phyloP scores from a whole-genome alignment of 768 basidiomycete species.

The Hericium alpestre region DNA sequence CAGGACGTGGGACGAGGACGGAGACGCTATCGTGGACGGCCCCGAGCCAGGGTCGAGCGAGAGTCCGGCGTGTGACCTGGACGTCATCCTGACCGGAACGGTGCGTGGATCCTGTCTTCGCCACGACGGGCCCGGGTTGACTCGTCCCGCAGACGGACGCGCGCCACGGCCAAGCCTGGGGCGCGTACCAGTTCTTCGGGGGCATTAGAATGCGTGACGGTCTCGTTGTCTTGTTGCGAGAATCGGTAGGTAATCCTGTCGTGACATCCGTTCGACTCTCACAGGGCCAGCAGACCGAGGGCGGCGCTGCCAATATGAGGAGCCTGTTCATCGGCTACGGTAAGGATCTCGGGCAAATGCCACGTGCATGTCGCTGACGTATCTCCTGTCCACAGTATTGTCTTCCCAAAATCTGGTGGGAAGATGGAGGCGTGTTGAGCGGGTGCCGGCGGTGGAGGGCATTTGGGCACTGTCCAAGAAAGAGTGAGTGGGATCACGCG shows the following conservation, averaged over 20 bases:
- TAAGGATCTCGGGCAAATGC: neutral
- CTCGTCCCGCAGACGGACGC: conserved; percentile 4
- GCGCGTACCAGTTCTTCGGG: conserved; percentile 4
- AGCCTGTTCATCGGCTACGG: conserved; percentile 10
- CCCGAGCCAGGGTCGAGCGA: neutral
- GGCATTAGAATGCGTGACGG: conserved; percentile 12
- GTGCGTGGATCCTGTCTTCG: neutral
- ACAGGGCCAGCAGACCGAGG: neutral
- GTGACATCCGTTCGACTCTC: neutral
- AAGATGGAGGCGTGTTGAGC: conserved; percentile 2
- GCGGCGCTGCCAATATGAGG: neutral
- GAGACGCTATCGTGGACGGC: neutral
- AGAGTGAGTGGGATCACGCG: too few species aligned
- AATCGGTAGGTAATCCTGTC: conserved; percentile 1
- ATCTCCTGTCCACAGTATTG: conserved; percentile 2
- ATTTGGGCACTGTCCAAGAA: conserved; percentile 10
- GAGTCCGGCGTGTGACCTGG: conserved; percentile 1
- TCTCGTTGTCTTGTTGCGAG: conserved; percentile 7
- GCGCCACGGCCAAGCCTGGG: conserved; percentile 3
- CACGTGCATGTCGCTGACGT: neutral
- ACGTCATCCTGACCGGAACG: conserved; percentile 8
- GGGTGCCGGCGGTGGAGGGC: conserved; percentile 6
- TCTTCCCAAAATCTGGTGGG: conserved; percentile 14
- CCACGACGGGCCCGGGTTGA: neutral
- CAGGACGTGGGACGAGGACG: conserved; percentile 1